Evolutionary conservation across 2,329 filamentous ascomycete species (phyloP).

Genomic region (Hypoxylon rubiginosum): DNA sequence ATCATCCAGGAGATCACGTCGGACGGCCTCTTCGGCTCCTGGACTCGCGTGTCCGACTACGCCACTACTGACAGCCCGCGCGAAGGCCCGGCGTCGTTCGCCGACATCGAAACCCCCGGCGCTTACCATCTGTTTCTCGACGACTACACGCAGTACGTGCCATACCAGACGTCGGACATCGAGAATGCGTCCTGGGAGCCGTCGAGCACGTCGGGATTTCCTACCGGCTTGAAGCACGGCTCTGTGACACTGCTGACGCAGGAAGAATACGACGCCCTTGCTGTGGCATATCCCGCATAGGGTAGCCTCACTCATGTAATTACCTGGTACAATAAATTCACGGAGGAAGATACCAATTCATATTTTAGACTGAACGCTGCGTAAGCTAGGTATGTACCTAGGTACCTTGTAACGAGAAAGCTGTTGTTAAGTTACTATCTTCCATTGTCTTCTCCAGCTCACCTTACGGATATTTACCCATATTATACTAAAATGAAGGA

Average conservation of each 20-base stretch:
- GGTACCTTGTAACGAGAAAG: too few species aligned
- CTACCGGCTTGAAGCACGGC: conserved; percentile 62
- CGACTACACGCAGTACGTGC: conserved; percentile 60
- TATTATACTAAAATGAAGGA: not conserved
- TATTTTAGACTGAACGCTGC: too few species aligned
- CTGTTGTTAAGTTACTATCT: too few species aligned
- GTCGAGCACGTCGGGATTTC: conserved; percentile 56
- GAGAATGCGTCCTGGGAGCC: conserved; percentile 53
- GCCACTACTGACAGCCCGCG: conserved; percentile 50
- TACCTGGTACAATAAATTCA: too few species aligned
- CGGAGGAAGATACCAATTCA: too few species aligned
- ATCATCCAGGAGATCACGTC: conserved; percentile 63
- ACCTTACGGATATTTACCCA: not conserved
- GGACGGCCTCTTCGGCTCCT: conserved; percentile 62
- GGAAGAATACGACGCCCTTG: conserved; percentile 56
- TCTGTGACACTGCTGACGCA: conserved; percentile 60
- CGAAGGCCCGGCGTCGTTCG: conserved; percentile 57
- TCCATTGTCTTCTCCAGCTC: too few species aligned
- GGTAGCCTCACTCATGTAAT: too few species aligned
- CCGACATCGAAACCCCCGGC: conserved; percentile 53
- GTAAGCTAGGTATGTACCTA: too few species aligned
- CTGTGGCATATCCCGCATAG: conserved; percentile 43
- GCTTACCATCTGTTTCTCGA: conserved; percentile 60
- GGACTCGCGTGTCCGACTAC: conserved; percentile 57
- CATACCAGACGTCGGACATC: conserved; percentile 59